Conservation (phyloP, 305 asterid genomes). For the Petunia hybrid region DNA sequence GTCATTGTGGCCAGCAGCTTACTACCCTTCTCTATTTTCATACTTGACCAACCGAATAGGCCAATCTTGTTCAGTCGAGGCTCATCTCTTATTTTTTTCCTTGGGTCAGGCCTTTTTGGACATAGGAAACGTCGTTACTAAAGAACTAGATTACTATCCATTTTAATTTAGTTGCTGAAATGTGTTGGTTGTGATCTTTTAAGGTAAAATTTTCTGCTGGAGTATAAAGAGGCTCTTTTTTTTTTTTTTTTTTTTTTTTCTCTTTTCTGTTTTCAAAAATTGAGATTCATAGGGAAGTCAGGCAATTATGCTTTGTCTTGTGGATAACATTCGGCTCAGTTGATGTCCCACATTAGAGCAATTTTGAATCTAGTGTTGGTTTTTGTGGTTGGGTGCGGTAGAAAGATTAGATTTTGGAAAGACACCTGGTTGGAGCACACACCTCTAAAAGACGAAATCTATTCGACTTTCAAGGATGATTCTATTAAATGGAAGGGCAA, state of each 20-base stretch:
- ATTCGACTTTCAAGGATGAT: too few species aligned
- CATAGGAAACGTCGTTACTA: neutral
- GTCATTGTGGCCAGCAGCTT: neutral
- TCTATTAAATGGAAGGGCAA: too few species aligned
- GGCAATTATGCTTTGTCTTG: conserved; percentile 20
- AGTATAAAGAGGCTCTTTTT: conserved; percentile 23
- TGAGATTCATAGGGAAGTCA: neutral
- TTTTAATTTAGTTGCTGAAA: neutral
- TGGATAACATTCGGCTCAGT: neutral
- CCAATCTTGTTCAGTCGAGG: neutral
- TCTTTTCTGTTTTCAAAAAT: neutral
- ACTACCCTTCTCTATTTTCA: neutral
- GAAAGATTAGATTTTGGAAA: too few species aligned
- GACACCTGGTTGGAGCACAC: too few species aligned
- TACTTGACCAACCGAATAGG: neutral
- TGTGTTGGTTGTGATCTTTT: conserved; percentile 18
- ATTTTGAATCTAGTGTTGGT: too few species aligned
- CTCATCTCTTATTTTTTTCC: neutral
- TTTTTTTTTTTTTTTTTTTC: too few species aligned
- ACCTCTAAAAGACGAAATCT: too few species aligned
- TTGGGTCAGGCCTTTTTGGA: neutral
- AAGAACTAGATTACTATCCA: neutral
- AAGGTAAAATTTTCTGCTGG: conserved; percentile 3
- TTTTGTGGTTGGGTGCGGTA: too few species aligned
- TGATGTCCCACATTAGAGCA: neutral